These are phyloP conservation scores for Coffea humblotiana DNA, from an alignment of 305 asterid species.

Conservation along the genomic window DNA sequence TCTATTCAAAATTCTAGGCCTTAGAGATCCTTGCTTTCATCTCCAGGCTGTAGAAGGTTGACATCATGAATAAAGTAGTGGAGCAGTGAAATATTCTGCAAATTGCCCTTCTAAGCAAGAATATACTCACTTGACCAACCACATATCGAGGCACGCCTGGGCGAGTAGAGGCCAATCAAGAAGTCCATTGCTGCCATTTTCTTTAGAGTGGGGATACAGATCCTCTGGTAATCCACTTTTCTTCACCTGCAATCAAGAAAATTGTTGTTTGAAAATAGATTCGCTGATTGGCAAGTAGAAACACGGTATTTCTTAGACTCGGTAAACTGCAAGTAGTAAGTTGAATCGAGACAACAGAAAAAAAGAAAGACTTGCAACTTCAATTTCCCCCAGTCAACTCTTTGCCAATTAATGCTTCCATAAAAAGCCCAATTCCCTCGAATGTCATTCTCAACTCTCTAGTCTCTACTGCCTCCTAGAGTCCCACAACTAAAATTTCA, in stretches of 20 bases:
- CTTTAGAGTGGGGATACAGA: not conserved
- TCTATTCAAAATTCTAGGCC: not conserved
- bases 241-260: not conserved
- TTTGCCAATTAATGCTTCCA: not conserved
- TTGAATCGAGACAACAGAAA: not conserved
- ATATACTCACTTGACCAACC: not conserved
- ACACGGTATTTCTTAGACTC: not conserved
- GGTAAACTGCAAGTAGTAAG: not conserved
- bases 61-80: not conserved
- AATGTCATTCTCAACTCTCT: not conserved
- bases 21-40: not conserved
- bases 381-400: not conserved
- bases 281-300: not conserved
- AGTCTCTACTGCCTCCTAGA: not conserved
- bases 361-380: not conserved
- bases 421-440: not conserved
- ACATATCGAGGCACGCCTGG: not conserved
- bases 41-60: not conserved
- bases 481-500: not conserved
- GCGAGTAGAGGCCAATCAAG: not conserved
- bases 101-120: not conserved
- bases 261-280: not conserved
- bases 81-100: not conserved
- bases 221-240: not conserved
- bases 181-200: not conserved